Percentiles rank a stretch among this genome's conserved stretches.
Conservation (phyloP, 192 early-diverging fungal genomes). For the Phlyctochytrium bullatum region DNA sequence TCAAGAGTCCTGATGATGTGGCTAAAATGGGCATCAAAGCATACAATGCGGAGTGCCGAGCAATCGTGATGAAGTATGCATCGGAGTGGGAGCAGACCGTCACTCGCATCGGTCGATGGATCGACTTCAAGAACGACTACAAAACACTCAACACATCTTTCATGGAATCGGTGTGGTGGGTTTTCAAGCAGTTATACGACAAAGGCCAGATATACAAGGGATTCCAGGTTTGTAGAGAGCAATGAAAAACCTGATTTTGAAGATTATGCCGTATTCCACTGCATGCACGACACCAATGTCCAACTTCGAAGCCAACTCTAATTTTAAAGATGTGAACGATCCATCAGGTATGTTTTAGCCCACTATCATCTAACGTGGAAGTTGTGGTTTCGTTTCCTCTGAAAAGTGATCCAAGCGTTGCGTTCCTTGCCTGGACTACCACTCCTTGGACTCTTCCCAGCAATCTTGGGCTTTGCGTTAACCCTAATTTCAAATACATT, state of each 20-base stretch:
- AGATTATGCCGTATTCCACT: slow-evolving; percentile 95
- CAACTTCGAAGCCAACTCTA: slow-evolving; percentile 95
- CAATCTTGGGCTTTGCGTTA: slow-evolving; percentile 90
- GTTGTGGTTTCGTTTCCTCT: slow-evolving; percentile 95
- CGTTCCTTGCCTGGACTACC: slow-evolving; percentile 95
- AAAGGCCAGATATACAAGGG: slow-evolving; percentile 96
- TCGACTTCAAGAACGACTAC: slow-evolving; percentile 99
- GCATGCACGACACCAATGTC: slow-evolving; percentile 88
- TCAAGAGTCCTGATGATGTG: slow-evolving; percentile 85
- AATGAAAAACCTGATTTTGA: slow-evolving; percentile 2
- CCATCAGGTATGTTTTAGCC: slow-evolving; percentile 63
- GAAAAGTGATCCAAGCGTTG: slow-evolving; percentile 69
- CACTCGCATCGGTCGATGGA: slow-evolving; percentile 97
- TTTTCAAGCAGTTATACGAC: slow-evolving; percentile 92
- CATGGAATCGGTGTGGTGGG: slow-evolving; percentile 99
- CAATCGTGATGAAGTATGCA: slow-evolving; percentile 95
- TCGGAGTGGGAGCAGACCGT: slow-evolving; percentile 91
- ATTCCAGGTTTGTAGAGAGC: slow-evolving; percentile 55
- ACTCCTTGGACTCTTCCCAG: slow-evolving; percentile 98
- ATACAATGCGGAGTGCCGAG: slow-evolving; percentile 95
- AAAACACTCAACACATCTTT: slow-evolving; percentile 94
- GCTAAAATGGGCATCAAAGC: slow-evolving; percentile 91
- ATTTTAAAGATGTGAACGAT: slow-evolving; percentile 98
- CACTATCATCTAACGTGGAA: slow-evolving; percentile 6
- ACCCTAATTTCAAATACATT: slow-evolving; percentile 92